Evolutionary conservation across 495 filamentous ascomycete genomes (phyloP).

Genomic region (Hypoxylon trugodes): DNA sequence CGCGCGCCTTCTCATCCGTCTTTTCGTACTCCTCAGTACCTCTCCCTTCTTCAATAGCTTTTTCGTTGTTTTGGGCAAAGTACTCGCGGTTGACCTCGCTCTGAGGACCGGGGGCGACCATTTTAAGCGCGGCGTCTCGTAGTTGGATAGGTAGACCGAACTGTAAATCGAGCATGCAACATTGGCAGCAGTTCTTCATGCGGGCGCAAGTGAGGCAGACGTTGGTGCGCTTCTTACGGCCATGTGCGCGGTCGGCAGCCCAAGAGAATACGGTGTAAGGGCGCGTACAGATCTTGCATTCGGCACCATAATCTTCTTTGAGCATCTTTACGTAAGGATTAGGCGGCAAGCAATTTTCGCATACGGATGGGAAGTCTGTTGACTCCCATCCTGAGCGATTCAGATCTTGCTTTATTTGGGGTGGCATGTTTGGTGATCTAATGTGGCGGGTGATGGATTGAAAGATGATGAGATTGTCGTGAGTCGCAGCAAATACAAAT

Average conservation of each 20-base stretch:
- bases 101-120: constrained; percentile 90
- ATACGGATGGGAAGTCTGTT: constrained; percentile 79
- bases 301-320: constrained; percentile 89
- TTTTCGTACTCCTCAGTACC: constrained; percentile 91
- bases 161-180: constrained; percentile 96
- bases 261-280: constrained; percentile 96
- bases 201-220: constrained; percentile 96
- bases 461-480: not conserved
- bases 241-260: constrained; percentile 86
- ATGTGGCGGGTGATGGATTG: constrained; percentile 2
- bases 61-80: constrained; percentile 96
- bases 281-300: constrained; percentile 88
- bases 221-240: constrained; percentile 85
- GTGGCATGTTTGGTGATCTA: constrained; percentile 53
- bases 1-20: constrained; percentile 93
- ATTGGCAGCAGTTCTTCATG: constrained; percentile 97
- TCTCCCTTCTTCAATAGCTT: constrained; percentile 87
- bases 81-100: constrained; percentile 95
- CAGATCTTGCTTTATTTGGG: constrained; percentile 91
- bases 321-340: constrained; percentile 99
- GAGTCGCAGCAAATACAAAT: no score
- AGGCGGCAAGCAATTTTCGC: constrained; percentile 84
- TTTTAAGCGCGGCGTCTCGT: constrained; percentile 95
- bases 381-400: constrained; percentile 97
- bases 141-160: constrained; percentile 94